Conservation (phyloP, 768 basidiomycete genomes). For the Tricholoma sp. region DNA sequence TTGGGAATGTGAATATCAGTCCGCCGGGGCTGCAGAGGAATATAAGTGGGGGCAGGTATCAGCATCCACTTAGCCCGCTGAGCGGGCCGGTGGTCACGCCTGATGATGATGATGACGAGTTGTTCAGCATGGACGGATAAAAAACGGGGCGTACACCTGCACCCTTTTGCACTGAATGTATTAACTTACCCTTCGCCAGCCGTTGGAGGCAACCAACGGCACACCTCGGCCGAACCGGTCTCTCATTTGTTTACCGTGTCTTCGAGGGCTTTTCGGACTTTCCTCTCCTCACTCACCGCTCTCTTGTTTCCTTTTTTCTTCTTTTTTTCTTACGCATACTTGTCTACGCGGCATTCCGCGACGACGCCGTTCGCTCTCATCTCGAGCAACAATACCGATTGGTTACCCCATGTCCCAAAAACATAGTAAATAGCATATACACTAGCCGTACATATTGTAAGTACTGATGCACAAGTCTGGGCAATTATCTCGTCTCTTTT, state of each 20-base stretch:
- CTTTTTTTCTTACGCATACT: background rate
- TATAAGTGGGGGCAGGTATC: constrained; percentile 33
- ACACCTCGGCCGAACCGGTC: background rate
- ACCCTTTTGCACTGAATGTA: background rate
- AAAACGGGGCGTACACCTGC: background rate
- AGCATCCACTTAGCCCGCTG: constrained; percentile 50
- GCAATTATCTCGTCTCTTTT: background rate
- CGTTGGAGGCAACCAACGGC: too few relatives aligned
- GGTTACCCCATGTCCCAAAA: background rate
- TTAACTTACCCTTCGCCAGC: background rate
- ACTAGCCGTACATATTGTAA: background rate
- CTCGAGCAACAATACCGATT: background rate
- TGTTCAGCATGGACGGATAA: constrained; percentile 66
- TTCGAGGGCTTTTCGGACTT: background rate
- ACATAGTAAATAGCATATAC: background rate
- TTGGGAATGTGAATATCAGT: constrained; percentile 15
- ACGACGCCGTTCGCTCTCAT: background rate
- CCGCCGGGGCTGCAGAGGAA: constrained; percentile 35
- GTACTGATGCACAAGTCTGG: background rate
- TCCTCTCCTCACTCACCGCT: background rate
- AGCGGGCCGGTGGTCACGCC: constrained; percentile 55
- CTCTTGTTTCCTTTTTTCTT: background rate
- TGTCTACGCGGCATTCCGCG: background rate
- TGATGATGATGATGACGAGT: constrained; percentile 61
- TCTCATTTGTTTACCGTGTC: background rate